Conservation (phyloP, 1,139 yeast genomes). For the Taiozyma onychis region DNA sequence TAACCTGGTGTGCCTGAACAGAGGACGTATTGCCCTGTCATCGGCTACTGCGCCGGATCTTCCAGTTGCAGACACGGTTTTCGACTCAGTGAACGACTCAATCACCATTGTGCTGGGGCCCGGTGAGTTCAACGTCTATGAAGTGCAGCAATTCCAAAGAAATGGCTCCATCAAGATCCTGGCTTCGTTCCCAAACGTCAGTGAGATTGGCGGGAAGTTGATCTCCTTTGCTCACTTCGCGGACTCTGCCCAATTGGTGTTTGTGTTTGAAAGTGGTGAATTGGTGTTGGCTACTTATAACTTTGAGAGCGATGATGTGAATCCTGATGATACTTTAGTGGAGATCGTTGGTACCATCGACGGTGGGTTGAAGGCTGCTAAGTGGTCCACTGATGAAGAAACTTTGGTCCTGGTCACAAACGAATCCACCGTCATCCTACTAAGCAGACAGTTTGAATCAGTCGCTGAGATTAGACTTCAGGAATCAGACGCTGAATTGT, state of each 20-base stretch:
- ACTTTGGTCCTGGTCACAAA: slow-evolving; percentile 64
- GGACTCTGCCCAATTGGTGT: slow-evolving; percentile 55
- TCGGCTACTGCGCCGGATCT: slow-evolving; percentile 53
- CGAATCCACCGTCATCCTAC: slow-evolving; percentile 55
- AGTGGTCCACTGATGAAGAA: slow-evolving; percentile 94
- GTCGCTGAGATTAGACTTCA: slow-evolving; percentile 58
- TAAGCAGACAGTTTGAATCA: slow-evolving; percentile 79
- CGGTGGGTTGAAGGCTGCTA: slow-evolving; percentile 64
- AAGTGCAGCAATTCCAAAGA: slow-evolving; percentile 56
- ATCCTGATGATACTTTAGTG: slow-evolving; percentile 48
- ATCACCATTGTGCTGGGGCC: slow-evolving; percentile 65
- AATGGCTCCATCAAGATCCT: slow-evolving; percentile 48
- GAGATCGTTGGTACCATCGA: slow-evolving; percentile 87
- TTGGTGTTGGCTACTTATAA: slow-evolving; percentile 64
- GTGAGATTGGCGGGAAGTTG: slow-evolving; percentile 25
- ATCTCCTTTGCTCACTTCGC: slow-evolving; percentile 59
- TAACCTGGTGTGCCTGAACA: slow-evolving; percentile 51
- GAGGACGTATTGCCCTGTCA: slow-evolving; percentile 45
- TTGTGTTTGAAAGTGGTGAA: slow-evolving; percentile 64
- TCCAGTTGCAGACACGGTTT: slow-evolving; percentile 37
- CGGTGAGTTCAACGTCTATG: slow-evolving; percentile 49
- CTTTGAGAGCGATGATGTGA: slow-evolving; percentile 33
- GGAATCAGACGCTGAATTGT: slow-evolving; percentile 59
- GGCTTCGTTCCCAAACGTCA: slow-evolving; percentile 48
- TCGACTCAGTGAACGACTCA: slow-evolving; percentile 72